Conservation (phyloP, 176 grass and related monocot species). For the Puccinellia tenuiflora region DNA sequence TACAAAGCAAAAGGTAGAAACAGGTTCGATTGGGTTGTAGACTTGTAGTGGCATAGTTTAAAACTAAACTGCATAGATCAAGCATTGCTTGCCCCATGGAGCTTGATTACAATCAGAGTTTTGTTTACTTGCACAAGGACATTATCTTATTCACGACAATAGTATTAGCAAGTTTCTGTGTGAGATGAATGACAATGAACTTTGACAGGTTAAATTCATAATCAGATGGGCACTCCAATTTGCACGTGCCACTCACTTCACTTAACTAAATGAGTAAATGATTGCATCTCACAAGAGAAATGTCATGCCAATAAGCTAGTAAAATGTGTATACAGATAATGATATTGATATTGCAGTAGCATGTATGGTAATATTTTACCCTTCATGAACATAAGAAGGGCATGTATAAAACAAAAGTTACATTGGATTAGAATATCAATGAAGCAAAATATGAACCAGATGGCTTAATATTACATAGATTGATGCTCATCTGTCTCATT, state of each 20-base stretch:
- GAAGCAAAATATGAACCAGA: neutral
- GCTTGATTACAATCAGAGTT: neutral
- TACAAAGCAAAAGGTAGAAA: neutral
- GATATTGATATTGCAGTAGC: neutral
- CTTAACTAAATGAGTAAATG: neutral
- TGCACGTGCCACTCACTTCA: neutral
- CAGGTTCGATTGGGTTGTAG: neutral
- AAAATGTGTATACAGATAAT: neutral
- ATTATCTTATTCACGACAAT: neutral
- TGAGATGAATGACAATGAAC: neutral
- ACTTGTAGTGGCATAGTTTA: neutral
- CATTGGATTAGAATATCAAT: neutral
- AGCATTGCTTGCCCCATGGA: neutral
- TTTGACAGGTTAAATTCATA: slow-evolving; percentile 4
- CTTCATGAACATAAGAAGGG: neutral
- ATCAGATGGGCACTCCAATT: neutral
- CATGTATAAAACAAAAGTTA: neutral
- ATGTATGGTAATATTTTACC: neutral
- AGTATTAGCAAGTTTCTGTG: neutral
- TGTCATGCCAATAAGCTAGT: neutral
- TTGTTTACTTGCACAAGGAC: neutral
- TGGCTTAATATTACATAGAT: neutral
- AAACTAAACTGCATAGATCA: neutral
- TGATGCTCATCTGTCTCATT: neutral
- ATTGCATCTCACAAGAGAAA: neutral